phyloP scores from a whole-genome alignment of 805 yeast species.

The Starmera pachycereana region DNA sequence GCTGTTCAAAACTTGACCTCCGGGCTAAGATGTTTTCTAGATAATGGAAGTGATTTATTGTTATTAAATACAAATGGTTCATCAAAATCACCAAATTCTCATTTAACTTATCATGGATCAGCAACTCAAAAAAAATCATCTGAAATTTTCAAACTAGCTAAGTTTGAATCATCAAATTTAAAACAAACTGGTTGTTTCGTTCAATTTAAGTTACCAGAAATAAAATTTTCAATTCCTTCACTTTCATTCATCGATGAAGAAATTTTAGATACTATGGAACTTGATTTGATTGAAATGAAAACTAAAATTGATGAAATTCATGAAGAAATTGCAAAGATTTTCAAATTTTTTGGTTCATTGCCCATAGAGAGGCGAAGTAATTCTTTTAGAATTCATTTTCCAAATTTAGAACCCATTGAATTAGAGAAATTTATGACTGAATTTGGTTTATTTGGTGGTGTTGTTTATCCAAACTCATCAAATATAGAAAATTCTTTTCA shows the following conservation, averaged over 20 bases:
- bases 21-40: conserved; percentile 30
- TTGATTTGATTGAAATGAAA: conserved; percentile 28
- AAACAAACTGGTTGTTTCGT: conserved; percentile 37
- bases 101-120: conserved; percentile 13
- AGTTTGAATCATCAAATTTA: conserved; percentile 20
- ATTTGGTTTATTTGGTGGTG: conserved; percentile 47
- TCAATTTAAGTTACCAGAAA: conserved; percentile 42
- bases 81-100: conserved; percentile 11
- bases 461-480: conserved; percentile 24
- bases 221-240: conserved; percentile 27
- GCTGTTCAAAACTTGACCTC: conserved; percentile 50
- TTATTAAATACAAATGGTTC: conserved; percentile 11
- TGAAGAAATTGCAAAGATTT: conserved; percentile 31
- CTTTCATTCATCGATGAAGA: conserved; percentile 34
- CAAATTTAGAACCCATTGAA: conserved; percentile 52
- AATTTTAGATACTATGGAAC: conserved; percentile 27
- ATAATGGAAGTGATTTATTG: conserved; percentile 20
- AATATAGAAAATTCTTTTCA: no score
- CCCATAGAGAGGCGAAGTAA: conserved; percentile 41
- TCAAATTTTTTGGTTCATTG: conserved; percentile 52
- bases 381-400: conserved; percentile 52
- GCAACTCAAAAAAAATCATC: conserved; percentile 20
- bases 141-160: conserved; percentile 24
- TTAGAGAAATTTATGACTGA: conserved; percentile 50
- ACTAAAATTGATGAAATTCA: conserved; percentile 31